Conservation (phyloP, 2,329 filamentous ascomycete genomes). For the Lachnellula occidentalis region DNA sequence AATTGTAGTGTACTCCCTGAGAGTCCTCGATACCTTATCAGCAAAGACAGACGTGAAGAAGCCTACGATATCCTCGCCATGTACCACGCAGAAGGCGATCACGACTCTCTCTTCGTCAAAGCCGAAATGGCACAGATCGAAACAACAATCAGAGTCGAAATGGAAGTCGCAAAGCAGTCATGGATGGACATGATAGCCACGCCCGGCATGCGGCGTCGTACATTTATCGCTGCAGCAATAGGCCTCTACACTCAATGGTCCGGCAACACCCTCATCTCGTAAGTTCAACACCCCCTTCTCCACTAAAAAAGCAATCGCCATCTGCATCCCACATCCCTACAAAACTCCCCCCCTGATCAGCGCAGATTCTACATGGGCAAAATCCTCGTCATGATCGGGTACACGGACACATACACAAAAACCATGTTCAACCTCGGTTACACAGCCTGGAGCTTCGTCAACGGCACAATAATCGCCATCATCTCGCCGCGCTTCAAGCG, state of each 20-base stretch:
- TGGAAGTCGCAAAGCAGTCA: slow-evolving; percentile 46
- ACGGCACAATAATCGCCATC: slow-evolving; percentile 37
- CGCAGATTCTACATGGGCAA: slow-evolving; percentile 39
- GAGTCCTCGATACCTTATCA: slow-evolving; percentile 51
- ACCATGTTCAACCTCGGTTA: slow-evolving; percentile 43
- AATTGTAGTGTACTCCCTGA: slow-evolving; percentile 44
- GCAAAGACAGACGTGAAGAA: slow-evolving; percentile 52
- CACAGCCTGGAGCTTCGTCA: slow-evolving; percentile 41
- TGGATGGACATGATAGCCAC: slow-evolving; percentile 50
- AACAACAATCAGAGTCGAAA: slow-evolving; percentile 49
- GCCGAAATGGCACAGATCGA: slow-evolving; percentile 58
- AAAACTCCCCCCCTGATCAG: not conserved
- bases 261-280: slow-evolving; percentile 40
- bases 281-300: slow-evolving; percentile 15
- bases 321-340: not conserved
- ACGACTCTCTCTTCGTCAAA: slow-evolving; percentile 45
- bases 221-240: slow-evolving; percentile 43
- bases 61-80: slow-evolving; percentile 47
- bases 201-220: slow-evolving; percentile 43
- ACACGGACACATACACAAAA: slow-evolving; percentile 37
- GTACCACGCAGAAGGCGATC: slow-evolving; percentile 50
- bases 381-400: slow-evolving; percentile 43
- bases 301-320: too few relatives aligned
- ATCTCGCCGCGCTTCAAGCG: slow-evolving; percentile 40
- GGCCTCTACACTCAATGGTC: slow-evolving; percentile 51